phyloP scores from a whole-genome alignment of 2,329 filamentous ascomycete genomes.

The Aspergillus fumigatus region DNA sequence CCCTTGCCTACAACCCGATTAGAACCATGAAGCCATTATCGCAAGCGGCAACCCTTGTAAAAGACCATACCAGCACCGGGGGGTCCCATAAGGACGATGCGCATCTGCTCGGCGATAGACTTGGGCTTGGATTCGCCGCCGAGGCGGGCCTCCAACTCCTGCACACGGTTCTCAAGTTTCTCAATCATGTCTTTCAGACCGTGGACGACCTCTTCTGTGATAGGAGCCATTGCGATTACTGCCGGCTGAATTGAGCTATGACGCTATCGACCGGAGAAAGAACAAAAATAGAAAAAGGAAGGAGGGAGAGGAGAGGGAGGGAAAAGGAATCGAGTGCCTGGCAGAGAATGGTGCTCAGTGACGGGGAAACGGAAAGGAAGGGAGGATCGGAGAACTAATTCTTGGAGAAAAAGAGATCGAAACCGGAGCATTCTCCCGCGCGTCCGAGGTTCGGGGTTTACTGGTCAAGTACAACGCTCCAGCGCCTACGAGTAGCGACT shows the following conservation, averaged over 20 bases:
- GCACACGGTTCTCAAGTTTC: conserved; percentile 79
- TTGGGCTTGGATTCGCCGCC: conserved; percentile 45
- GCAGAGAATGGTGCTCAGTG: conserved; percentile 6
- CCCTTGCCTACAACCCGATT: conserved; percentile 71
- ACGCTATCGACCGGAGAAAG: conserved; percentile 13
- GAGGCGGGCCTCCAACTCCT: conserved; percentile 74
- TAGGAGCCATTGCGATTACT: conserved; percentile 69
- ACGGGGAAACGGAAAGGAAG: conserved; percentile 27
- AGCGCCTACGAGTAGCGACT: background rate
- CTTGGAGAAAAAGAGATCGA: conserved; percentile 18
- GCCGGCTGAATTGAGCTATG: conserved; percentile 19
- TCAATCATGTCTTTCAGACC: conserved; percentile 78
- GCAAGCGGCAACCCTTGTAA: background rate
- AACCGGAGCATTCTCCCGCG: conserved; percentile 19
- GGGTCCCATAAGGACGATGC: conserved; percentile 97
- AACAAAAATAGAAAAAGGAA: conserved; percentile 12
- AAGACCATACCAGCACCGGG: conserved; percentile 76
- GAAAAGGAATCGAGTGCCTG: background rate
- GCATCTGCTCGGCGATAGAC: conserved; percentile 61
- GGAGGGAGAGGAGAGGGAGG: conserved; percentile 15
- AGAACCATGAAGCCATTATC: conserved; percentile 6
- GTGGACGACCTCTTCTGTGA: conserved; percentile 74
- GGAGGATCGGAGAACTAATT: conserved; percentile 11
- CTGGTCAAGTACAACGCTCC: background rate
- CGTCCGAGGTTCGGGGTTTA: conserved; percentile 29